A percentile compares a stretch with the other conserved stretches of the same genome.
These are phyloP conservation scores for Zizania latifolia DNA, from an alignment of 176 grass and related monocot species.

Conservation along the genomic window DNA sequence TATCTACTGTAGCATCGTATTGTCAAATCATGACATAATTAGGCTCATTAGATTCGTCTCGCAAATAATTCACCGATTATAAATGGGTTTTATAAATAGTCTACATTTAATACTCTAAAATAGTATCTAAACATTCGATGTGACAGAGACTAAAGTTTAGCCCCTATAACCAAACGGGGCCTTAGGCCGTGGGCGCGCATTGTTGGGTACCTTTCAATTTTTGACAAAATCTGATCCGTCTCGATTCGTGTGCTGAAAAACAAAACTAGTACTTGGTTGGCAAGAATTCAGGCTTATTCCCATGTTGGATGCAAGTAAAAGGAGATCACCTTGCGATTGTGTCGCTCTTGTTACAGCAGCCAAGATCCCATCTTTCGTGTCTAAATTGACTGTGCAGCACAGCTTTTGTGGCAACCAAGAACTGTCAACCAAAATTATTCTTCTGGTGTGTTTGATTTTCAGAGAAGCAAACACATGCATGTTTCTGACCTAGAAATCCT, in stretches of 20 bases:
- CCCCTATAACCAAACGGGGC: too few relatives aligned
- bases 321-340: not conserved
- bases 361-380: not conserved
- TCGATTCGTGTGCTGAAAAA: not conserved
- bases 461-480: not conserved
- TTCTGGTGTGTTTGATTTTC: not conserved
- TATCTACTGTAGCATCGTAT: too few relatives aligned
- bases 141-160: too few relatives aligned
- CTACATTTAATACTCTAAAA: too few relatives aligned
- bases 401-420: not conserved
- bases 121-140: too few relatives aligned
- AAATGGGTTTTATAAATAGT: too few relatives aligned
- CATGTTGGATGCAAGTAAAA: not conserved
- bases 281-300: not conserved
- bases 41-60: too few relatives aligned
- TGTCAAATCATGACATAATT: too few relatives aligned
- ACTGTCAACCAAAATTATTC: not conserved
- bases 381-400: not conserved
- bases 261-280: too few relatives aligned
- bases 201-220: not conserved
- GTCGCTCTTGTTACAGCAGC: not conserved
- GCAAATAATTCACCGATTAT: too few relatives aligned
- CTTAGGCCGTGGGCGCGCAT: constrained; percentile 17
- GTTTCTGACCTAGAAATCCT: not conserved
- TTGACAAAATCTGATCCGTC: not conserved